Evolutionary conservation across 176 grass and related monocot species (phyloP), one percentile per base, ranked within the genome.

Genomic region (Carex pumila): DNA sequence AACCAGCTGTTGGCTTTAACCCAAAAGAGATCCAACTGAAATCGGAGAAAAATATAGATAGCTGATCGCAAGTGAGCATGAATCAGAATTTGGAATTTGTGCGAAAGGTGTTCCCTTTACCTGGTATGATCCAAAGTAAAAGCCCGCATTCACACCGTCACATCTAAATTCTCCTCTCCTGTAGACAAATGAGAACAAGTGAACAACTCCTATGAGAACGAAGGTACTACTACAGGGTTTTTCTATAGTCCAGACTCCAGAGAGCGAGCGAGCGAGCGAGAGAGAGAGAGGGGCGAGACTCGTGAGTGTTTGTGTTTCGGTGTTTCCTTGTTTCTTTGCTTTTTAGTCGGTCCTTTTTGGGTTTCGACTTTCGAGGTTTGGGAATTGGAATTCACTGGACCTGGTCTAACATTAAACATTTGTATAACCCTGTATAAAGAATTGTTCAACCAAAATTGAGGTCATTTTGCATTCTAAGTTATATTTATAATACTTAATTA

Each of bases 191-290:
- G 25, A 53, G 37, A 61, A 66, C 17, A 18, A 55, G 7, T 5
- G 19, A 54, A 29, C 6, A 80, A 59, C 13, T 14, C 22, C 2
- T 63, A 45, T 10, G 52, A 45, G 4, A 81, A 81, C 29, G 58
- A 43, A 81, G 58, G 12, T 65, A 32, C 19, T 65, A 32, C 19
- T 65, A 49, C 39, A 36, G 34, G 43, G 12, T 70, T 70, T 36
- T 19, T 70, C 36, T 70, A 15, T 2, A 37, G 12, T 68, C 34
- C 14, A 62, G 6, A 47, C 61, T 68, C 34, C 14, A 62, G 6
- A 47, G 80, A 65, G 79, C 49, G 58, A 81, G 60, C 49, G 80
- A 65, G 79, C 49, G 58, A 81, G 34, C 31, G 72, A 14, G 49
- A 52, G 43, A 57, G n/a, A 65, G 37, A 82, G 61, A 30, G 34